Base-by-base conservation (phyloP, 1,139 yeast genomes). In the Pneumocystis jirovecii region DNA sequence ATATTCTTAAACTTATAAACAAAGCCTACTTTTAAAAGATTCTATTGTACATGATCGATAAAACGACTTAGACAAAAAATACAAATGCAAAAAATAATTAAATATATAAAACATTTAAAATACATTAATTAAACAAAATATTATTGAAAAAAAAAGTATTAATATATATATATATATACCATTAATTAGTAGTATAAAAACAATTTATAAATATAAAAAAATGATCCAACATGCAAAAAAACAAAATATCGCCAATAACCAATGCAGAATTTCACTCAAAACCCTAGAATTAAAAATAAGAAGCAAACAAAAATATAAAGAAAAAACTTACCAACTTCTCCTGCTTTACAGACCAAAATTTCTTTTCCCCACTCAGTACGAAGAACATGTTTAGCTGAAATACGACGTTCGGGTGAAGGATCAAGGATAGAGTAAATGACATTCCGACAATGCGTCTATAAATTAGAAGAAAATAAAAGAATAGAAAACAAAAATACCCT, bases 291-390 rank as follows among this genome's bases (percentile, higher is more conserved):
- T 7, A 50, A 29, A 25, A 21, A 10, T 3, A 50, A 15, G 31
- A 25, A 10, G 4, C 1, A 10, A 10, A 25, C 21, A 3, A 10
- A 8, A 50, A 6, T 10, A 10, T 8, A 25, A 60, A 59, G 7
- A 25, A 21, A 60, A 12, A n/a, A 70, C 69, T 56, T 37, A 12
- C 77, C 77, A 17, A 70, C 67, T 60, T 79, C 82, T 42, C 86
- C 90, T 12, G 88, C 87, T 61, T 81, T 84, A 74, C 96, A 89
- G 40, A 89, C 84, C 69, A 78, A 81, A 68, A 91, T 89, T 73
- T 88, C 95, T 69, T 97, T 79, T 1, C 96, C 96, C 97, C 97
- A 93, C 76, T 93, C 97, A 74, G 95, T 86, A 73, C 87, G 89
- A 73, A 93, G 78, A 44, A 91, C 84, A 76, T 93, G 97, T 71